Evolutionary conservation across 2,329 filamentous ascomycete species (phyloP).

Genomic region (Alternaria hordeiaustralica): DNA sequence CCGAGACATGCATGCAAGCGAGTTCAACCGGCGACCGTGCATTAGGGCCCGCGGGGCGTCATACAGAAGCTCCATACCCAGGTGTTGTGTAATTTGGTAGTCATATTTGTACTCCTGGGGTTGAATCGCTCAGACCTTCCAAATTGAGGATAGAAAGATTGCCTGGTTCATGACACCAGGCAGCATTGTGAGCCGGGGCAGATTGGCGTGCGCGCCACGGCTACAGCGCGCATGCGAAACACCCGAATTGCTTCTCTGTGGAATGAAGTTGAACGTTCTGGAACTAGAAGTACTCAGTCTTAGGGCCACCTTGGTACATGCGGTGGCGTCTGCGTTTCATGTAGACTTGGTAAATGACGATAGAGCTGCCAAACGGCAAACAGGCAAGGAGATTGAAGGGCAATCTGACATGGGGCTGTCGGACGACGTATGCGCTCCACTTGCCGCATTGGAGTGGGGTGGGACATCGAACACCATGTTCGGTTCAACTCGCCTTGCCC

Average conservation of each 20-base stretch:
- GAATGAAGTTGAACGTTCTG: neutral
- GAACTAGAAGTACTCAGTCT: neutral
- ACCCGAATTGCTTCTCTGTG: neutral
- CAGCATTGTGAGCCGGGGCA: neutral
- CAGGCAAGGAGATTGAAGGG: neutral
- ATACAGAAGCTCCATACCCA: neutral
- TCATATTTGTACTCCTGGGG: neutral
- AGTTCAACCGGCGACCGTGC: neutral
- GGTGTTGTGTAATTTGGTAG: neutral
- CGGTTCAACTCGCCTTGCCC: neutral
- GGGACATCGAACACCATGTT: neutral
- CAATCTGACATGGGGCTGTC: neutral
- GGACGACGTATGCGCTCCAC: conserved; percentile 3
- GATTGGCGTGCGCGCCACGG: neutral
- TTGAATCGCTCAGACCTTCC: neutral
- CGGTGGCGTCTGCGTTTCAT: neutral
- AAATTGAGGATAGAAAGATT: neutral
- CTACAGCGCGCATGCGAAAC: neutral
- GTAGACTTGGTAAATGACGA: neutral
- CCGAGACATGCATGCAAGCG: neutral
- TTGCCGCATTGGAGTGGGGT: conserved; percentile 3
- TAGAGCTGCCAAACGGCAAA: neutral
- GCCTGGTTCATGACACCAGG: neutral
- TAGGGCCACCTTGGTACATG: neutral
- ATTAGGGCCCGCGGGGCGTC: neutral